Evolutionary conservation across 1,139 yeast genomes (phyloP).

Genomic region (Suhomyces yuchorum): DNA sequence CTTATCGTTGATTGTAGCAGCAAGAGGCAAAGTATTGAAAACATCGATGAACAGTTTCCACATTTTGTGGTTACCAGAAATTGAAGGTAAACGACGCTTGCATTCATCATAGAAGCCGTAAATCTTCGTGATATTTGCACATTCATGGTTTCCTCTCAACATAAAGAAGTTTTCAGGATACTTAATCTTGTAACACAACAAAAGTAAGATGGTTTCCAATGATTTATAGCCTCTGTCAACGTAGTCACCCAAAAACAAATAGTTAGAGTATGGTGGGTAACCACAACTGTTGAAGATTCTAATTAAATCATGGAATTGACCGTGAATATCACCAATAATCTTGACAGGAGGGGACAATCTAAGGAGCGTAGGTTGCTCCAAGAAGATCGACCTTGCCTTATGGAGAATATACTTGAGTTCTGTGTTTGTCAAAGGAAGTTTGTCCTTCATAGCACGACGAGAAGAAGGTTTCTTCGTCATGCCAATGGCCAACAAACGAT

Average conservation of each 20-base stretch:
- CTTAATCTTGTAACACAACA: conserved; percentile 75
- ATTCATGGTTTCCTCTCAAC: conserved; percentile 84
- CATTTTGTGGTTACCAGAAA: conserved; percentile 49
- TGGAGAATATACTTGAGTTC: conserved; percentile 69
- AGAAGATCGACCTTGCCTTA: conserved; percentile 66
- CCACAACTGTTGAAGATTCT: conserved; percentile 78
- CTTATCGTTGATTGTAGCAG: conserved; percentile 82
- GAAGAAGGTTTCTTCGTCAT: conserved; percentile 21
- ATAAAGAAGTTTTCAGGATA: conserved; percentile 83
- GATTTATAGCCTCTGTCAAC: conserved; percentile 88
- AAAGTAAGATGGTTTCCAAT: conserved; percentile 70
- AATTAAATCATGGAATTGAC: conserved; percentile 75
- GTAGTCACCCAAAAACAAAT: conserved; percentile 80
- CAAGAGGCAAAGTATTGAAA: conserved; percentile 82
- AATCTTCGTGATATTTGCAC: conserved; percentile 80
- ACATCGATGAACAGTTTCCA: conserved; percentile 84
- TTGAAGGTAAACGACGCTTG: conserved; percentile 66
- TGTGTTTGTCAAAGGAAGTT: conserved; percentile 47
- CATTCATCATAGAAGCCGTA: conserved; percentile 90
- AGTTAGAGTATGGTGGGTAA: conserved; percentile 77
- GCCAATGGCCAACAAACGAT: conserved; percentile 53
- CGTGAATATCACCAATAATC: conserved; percentile 86
- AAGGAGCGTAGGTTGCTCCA: conserved; percentile 75
- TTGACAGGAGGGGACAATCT: conserved; percentile 83
- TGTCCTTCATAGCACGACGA: conserved; percentile 40